These are phyloP conservation scores for Brassica rapa DNA, from an alignment of 345 rosid species.

Conservation along the genomic window DNA sequence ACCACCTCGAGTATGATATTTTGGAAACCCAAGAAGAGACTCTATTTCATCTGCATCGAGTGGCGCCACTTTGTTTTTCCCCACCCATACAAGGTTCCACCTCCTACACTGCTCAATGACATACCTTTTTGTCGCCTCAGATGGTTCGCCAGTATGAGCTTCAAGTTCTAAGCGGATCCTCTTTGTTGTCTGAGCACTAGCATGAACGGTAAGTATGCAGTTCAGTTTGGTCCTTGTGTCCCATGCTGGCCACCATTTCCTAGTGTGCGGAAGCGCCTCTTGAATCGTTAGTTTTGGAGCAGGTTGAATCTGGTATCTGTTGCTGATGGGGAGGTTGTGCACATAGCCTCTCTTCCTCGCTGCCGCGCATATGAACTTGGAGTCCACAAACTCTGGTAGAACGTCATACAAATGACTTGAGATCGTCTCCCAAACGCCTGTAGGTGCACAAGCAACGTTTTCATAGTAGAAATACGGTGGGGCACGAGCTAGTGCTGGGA, in stretches of 20 bases:
- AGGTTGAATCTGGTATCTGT: slow-evolving; percentile 72
- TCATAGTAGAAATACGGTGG: slow-evolving; percentile 90
- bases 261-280: slow-evolving; percentile 74
- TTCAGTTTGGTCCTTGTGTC: slow-evolving; percentile 75
- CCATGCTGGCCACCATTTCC: slow-evolving; percentile 94
- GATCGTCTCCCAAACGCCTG: slow-evolving; percentile 89
- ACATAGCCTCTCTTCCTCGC: slow-evolving; percentile 91
- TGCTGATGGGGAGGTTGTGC: slow-evolving; percentile 73
- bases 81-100: slow-evolving; percentile 98
- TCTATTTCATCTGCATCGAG: slow-evolving; percentile 93
- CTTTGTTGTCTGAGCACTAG: slow-evolving; percentile 70
- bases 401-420: slow-evolving; percentile 67
- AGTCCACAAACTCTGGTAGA: slow-evolving; percentile 86
- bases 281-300: slow-evolving; percentile 62
- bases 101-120: slow-evolving; percentile 71
- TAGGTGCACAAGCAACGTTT: slow-evolving; percentile 91
- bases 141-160: slow-evolving; percentile 55
- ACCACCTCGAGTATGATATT: slow-evolving; percentile 93
- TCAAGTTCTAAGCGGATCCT: slow-evolving; percentile 71
- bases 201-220: slow-evolving; percentile 70
- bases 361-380: slow-evolving; percentile 75
- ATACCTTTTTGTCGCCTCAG: slow-evolving; percentile 47
- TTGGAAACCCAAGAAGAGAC: slow-evolving; percentile 86
- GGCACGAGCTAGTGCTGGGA: slow-evolving; percentile 62
- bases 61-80: slow-evolving; percentile 80